These are phyloP conservation scores for Ceratobasidium sp. DNA, from an alignment of 1,284 basidiomycete genomes.

Conservation along the genomic window DNA sequence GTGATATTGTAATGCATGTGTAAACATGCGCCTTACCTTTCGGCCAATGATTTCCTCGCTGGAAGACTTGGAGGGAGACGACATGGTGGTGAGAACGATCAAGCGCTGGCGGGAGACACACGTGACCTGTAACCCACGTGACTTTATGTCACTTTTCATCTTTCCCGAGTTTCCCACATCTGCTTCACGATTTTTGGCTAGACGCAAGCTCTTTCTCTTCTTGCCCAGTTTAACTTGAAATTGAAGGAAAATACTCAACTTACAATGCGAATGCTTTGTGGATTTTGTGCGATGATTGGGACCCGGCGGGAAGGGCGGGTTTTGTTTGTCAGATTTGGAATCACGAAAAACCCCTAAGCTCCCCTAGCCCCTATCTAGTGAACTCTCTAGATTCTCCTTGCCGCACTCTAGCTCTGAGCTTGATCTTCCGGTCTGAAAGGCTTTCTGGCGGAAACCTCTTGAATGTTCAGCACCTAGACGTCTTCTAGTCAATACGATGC, in stretches of 20 bases:
- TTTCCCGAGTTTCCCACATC: too few relatives aligned
- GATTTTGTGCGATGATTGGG: too few relatives aligned
- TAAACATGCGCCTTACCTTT: conserved; percentile 73
- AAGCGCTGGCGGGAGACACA: not conserved
- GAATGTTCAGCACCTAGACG: not conserved
- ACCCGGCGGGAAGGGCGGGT: too few relatives aligned
- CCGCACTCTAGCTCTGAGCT: not conserved
- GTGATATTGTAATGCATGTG: conserved; percentile 3
- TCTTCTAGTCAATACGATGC: conserved; percentile 13
- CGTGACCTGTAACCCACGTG: conserved; percentile 12
- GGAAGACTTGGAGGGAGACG: conserved; percentile 57
- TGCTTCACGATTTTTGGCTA: too few relatives aligned
- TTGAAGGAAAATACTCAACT: too few relatives aligned
- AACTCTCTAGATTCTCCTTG: too few relatives aligned
- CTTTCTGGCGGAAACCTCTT: not conserved
- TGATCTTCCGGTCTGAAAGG: not conserved
- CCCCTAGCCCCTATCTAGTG: conserved; percentile 17
- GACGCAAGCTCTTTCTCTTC: too few relatives aligned
- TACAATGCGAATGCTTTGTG: too few relatives aligned
- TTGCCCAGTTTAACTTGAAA: too few relatives aligned
- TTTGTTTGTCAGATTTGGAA: too few relatives aligned
- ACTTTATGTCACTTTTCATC: too few relatives aligned
- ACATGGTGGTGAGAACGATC: conserved; percentile 29
- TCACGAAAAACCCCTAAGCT: too few relatives aligned
- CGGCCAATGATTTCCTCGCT: conserved; percentile 87